These are phyloP conservation scores for Lunasporangiospora selenospora DNA, from an alignment of 192 early-diverging fungal species.

Conservation along the genomic window DNA sequence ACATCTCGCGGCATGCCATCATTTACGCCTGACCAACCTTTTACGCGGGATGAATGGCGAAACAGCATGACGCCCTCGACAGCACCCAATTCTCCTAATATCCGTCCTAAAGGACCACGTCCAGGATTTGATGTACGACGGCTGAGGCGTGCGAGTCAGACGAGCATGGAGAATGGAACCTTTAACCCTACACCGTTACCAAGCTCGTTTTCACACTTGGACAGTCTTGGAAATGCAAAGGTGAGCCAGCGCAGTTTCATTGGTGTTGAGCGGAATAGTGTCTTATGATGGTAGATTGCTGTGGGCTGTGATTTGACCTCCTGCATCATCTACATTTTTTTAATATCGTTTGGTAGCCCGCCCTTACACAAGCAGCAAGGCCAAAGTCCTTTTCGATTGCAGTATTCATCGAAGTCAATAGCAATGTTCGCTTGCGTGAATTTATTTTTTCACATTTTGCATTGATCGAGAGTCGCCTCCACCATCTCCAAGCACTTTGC, in stretches of 20 bases:
- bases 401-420: constrained; percentile 56
- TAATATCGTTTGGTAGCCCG: constrained; percentile 13
- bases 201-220: constrained; percentile 42
- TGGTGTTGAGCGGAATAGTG: no score
- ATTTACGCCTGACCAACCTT: constrained; percentile 44
- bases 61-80: constrained; percentile 17
- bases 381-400: constrained; percentile 61
- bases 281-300: no score
- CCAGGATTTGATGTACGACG: constrained; percentile 49
- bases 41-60: constrained; percentile 9
- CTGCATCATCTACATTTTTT: no score
- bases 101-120: constrained; percentile 27
- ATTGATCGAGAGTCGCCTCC: constrained; percentile 59
- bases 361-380: constrained; percentile 48
- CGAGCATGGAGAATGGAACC: constrained; percentile 62
- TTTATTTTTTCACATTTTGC: constrained; percentile 67
- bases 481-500: constrained; percentile 59
- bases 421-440: constrained; percentile 53
- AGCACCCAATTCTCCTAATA: constrained; percentile 19
- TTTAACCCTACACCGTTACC: constrained; percentile 63
- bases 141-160: constrained; percentile 57
- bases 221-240: constrained; percentile 37
- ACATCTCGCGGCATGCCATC: constrained; percentile 39
- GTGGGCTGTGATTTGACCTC: no score
- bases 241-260: no score